Base-by-base conservation (phyloP, 1,139 yeast genomes). In the Pneumocystis oryctolagi region DNA sequence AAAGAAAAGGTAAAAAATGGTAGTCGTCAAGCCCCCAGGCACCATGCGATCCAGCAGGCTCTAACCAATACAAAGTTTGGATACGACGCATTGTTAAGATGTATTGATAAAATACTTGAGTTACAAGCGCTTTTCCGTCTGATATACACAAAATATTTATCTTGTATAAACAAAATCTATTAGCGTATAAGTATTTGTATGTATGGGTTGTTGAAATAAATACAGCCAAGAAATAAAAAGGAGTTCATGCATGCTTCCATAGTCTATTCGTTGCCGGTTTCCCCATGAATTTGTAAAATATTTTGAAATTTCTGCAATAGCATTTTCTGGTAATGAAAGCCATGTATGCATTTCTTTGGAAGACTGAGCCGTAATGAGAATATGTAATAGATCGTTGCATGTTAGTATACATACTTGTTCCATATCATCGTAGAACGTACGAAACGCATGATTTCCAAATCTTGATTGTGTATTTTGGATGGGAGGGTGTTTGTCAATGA, bases 1-100 rank as follows among this genome's bases (percentile, higher is more conserved):
- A 87, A 64, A 89, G 72, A 70, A 87, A 89, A 3, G 96, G 96
- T 61, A 92, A 76, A 70, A 90, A 92, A 72, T 90, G 97, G 73
- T 94, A 92, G 72, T 92, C 99, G 73, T 94, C 99, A 35, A 94
- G 78, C 0, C 99, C 99, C 98, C 96, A 88, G 2, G 88, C 96
- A 3, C 96, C 96, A 71, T 88, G 96, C 0, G 92, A 85, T 0
- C 96, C 96, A 0, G 97, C 97, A 0, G 96, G 96, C 73, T 89
- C 96, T 20, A 92, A 78, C 96, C 97, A 90, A 74, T 92, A 92
- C 64, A 69, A 69, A 30, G 71, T 70, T 67, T 77, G 79, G 8
- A 76, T 67, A 25, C 62, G 65, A 32, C 80, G 72, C 77, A 77
- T 76, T n/a, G 73, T 69, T 14, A 66, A 62, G 58, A 86, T 76